A percentile compares a stretch with the other conserved stretches of the same genome.
phyloP scores from a whole-genome alignment of 306 rosid species.

The Malus sieversii region DNA sequence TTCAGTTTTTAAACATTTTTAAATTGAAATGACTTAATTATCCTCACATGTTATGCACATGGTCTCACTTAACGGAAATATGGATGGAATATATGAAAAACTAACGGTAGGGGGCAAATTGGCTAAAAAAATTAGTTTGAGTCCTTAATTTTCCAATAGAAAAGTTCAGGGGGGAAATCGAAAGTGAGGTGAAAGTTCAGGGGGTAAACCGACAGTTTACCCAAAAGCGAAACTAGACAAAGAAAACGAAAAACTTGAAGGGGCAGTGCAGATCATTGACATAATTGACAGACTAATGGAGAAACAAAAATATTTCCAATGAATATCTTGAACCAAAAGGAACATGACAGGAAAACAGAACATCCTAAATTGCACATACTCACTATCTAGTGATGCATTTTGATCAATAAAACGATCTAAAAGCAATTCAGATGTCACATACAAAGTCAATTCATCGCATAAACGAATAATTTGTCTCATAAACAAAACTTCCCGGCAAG shows the following conservation, averaged over 20 bases:
- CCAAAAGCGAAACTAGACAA: background rate
- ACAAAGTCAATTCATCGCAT: constrained; percentile 25
- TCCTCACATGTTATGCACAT: no score
- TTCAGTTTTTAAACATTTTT: no score
- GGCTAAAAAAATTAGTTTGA: no score
- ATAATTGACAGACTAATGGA: background rate
- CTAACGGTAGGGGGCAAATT: no score
- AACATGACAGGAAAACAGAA: background rate
- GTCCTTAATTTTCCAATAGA: no score
- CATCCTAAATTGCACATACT: background rate
- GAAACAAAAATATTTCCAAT: background rate
- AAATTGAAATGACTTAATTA: no score
- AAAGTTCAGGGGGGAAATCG: no score
- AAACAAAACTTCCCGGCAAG: constrained; percentile 52
- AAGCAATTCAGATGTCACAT: constrained; percentile 38
- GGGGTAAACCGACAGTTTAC: no score
- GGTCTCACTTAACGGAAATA: no score
- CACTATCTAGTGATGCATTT: constrained; percentile 5
- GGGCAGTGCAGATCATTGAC: background rate
- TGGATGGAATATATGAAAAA: no score
- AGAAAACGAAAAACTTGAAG: background rate
- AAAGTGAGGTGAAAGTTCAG: no score
- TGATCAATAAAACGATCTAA: constrained; percentile 19
- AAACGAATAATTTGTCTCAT: constrained; percentile 36
- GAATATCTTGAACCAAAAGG: background rate